Evolutionary conservation across 345 rosid genomes (phyloP).

Genomic region (Sonneratia alba): DNA sequence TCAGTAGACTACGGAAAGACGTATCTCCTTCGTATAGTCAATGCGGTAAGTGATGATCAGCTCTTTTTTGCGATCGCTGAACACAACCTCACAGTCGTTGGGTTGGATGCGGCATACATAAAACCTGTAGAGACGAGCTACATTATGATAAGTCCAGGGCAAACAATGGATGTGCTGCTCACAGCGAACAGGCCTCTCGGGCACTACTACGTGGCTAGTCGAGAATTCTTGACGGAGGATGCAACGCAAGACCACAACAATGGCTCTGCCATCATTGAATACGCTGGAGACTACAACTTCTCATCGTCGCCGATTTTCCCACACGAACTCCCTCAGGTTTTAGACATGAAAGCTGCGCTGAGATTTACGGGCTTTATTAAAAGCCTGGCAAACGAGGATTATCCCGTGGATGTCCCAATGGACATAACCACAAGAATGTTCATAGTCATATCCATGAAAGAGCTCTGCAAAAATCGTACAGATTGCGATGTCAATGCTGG

Average conservation of each 20-base stretch:
- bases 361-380: not conserved
- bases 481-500: not conserved
- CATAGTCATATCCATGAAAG: conserved; percentile 15
- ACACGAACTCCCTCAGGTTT: conserved; percentile 1
- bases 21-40: too few species aligned
- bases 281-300: conserved; percentile 11
- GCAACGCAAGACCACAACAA: conserved; percentile 7
- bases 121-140: too few species aligned
- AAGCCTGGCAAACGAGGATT: conserved; percentile 17
- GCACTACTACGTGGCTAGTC: conserved; percentile 26
- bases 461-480: not conserved
- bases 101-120: too few species aligned
- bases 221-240: conserved; percentile 9
- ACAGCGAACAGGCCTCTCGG: conserved; percentile 16
- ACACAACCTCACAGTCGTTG: too few species aligned
- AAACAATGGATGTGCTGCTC: conserved; percentile 26
- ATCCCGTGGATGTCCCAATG: conserved; percentile 25
- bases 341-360: conserved; percentile 10
- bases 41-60: conserved; percentile 20
- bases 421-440: conserved; percentile 14
- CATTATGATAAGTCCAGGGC: conserved; percentile 19
- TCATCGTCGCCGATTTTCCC: conserved; percentile 11
- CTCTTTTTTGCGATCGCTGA: too few species aligned
- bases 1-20: too few species aligned
- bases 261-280: conserved; percentile 33